These are phyloP conservation scores for Syncephalastrum sp. DNA, from an alignment of 371 early-diverging fungal species.

Conservation along the genomic window DNA sequence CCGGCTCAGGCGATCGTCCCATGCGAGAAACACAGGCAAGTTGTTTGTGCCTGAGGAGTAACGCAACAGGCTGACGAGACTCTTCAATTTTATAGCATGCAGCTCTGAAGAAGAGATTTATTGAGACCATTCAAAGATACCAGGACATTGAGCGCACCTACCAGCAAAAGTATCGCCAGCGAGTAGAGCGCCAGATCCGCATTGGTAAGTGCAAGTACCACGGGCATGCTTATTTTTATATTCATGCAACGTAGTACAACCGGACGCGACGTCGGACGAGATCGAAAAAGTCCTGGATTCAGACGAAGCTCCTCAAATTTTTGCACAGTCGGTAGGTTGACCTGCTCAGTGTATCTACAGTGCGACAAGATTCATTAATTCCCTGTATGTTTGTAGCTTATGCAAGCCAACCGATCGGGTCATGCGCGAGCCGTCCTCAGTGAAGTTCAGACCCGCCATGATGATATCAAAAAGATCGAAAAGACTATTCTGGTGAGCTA, in stretches of 20 bases:
- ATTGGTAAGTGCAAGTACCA: constrained; percentile 59
- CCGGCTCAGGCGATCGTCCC: constrained; percentile 56
- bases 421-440: constrained; percentile 79
- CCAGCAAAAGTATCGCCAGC: constrained; percentile 79
- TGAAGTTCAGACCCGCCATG: constrained; percentile 86
- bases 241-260: constrained; percentile 63
- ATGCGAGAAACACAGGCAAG: constrained; percentile 68
- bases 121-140: constrained; percentile 81
- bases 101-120: constrained; percentile 75
- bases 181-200: constrained; percentile 83
- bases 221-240: background rate
- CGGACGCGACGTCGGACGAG: constrained; percentile 82
- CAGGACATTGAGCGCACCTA: constrained; percentile 79
- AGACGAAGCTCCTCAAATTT: constrained; percentile 73
- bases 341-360: background rate
- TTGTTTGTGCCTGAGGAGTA: background rate
- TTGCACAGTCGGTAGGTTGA: constrained; percentile 76
- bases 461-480: constrained; percentile 88
- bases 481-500: constrained; percentile 69
- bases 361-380: background rate
- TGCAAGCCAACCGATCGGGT: constrained; percentile 73
- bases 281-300: constrained; percentile 74
- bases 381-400: constrained; percentile 41
- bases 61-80: background rate
- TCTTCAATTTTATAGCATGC: constrained; percentile 51